Conservation (phyloP, 148 eudicot genomes). For the Camellia sinensis region DNA sequence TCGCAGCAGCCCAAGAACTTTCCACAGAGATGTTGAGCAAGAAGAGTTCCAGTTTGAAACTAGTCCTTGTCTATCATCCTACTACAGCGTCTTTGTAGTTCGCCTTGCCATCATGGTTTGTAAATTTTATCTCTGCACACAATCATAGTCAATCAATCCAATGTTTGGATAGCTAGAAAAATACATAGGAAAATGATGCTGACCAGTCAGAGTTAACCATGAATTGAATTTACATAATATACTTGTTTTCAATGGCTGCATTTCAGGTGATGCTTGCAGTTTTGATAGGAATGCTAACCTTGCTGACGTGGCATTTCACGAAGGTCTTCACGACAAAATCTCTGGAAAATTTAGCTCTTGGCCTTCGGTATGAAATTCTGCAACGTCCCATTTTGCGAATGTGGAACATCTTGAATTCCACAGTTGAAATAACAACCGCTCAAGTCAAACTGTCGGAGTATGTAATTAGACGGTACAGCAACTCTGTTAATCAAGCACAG, state of each 20-base stretch:
- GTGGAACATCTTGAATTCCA: slow-evolving; percentile 91
- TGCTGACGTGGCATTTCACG: slow-evolving; percentile 95
- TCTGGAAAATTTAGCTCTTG: slow-evolving; percentile 70
- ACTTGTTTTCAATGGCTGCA: slow-evolving; percentile 3
- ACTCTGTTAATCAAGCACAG: slow-evolving; percentile 66
- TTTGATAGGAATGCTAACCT: slow-evolving; percentile 82
- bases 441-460: slow-evolving; percentile 84
- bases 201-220: too few species aligned
- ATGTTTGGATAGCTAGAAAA: too few species aligned
- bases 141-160: too few species aligned
- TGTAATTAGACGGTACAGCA: slow-evolving; percentile 56
- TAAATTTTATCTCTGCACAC: neutral
- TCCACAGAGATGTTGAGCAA: slow-evolving; percentile 56
- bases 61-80: slow-evolving; percentile 63
- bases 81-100: slow-evolving; percentile 88
- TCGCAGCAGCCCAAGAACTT: slow-evolving; percentile 36
- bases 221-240: too few species aligned
- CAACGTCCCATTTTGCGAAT: slow-evolving; percentile 88
- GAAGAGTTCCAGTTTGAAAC: slow-evolving; percentile 67
- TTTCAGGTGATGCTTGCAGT: slow-evolving; percentile 89
- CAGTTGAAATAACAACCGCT: slow-evolving; percentile 79
- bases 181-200: too few species aligned
- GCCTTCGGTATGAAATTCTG: slow-evolving; percentile 81
- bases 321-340: slow-evolving; percentile 87
- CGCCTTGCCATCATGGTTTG: slow-evolving; percentile 96